Evolutionary conservation across 371 early-diverging fungal genomes (phyloP).

Genomic region (Rhizomucor miehei): DNA sequence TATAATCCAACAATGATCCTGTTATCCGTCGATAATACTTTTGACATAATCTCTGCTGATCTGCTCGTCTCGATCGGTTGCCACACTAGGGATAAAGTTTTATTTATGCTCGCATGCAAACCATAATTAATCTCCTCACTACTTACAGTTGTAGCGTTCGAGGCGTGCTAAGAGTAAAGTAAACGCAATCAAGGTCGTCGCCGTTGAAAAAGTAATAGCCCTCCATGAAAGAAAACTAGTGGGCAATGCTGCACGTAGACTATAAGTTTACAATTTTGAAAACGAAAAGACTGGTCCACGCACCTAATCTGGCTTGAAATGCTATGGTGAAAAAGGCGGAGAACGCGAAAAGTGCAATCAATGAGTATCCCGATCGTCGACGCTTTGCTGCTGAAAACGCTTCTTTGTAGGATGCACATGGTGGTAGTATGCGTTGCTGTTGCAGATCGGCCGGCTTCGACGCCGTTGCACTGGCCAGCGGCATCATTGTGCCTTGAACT

Average conservation of each 20-base stretch:
- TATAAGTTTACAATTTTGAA: neutral
- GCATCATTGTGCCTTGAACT: neutral
- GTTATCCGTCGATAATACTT: slow-evolving; percentile 2
- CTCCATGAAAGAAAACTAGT: neutral
- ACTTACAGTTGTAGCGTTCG: neutral
- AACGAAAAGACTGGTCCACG: neutral
- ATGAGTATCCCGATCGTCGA: slow-evolving; percentile 4
- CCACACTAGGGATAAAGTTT: slow-evolving; percentile 6
- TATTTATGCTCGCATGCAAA: neutral
- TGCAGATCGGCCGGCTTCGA: neutral
- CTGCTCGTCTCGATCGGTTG: slow-evolving; percentile 9
- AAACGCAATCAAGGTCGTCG: neutral
- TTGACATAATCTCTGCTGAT: slow-evolving; percentile 4
- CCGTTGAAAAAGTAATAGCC: neutral
- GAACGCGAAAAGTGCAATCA: slow-evolving; percentile 4
- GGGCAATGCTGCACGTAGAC: slow-evolving; percentile 4
- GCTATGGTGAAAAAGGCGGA: slow-evolving; percentile 8
- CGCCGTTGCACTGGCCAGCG: neutral
- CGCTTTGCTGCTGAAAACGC: neutral
- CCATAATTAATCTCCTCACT: neutral
- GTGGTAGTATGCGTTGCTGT: slow-evolving; percentile 1
- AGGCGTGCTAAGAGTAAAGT: slow-evolving; percentile 2
- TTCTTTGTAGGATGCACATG: slow-evolving; percentile 13
- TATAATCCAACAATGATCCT: neutral
- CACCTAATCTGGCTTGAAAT: slow-evolving; percentile 9